Base-by-base conservation (phyloP, 2,329 filamentous ascomycete genomes). In the Aspergillus sp. region DNA sequence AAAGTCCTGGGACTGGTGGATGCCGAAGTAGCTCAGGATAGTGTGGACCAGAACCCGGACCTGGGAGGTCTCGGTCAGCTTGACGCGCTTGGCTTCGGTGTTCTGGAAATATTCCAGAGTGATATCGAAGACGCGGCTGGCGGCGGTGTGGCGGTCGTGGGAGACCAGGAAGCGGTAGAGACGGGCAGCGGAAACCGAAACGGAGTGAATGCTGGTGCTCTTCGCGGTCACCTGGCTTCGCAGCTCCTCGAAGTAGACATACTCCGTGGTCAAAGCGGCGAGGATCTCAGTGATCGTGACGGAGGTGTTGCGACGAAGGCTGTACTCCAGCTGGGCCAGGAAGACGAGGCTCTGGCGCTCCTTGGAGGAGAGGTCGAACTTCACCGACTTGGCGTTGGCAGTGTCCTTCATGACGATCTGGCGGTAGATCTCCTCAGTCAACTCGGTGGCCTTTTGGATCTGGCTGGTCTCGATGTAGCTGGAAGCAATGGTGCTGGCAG, bases 321-420 rank as follows among this genome's bases (percentile, higher is more conserved):
- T 74, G 60, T 80, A 76, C 65, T 81, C 77, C 5, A 82, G 67
- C 55, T 80, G 77, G n/a, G 80, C 80, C 14, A 82, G 66, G 71
- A 81, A 82, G 9, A 78, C 73, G 12, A 77, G 69, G 51, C 68
- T 72, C 36, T 73, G 70, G 12, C 69, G 68, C 46, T 68, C 67
- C 0, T 67, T 63, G 1, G 68, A 65, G 1, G 74, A 68, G 6
- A 78, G 59, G 50, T 78, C 71, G 42, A 78, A 76, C 20, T 67
- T 68, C 63, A 71, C 66, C 11, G 77, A 50, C 42, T 77, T 66
- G 32, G 77, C 74, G n/a, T 64, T 54, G 16, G 72, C 69, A 3
- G 68, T 73, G 29, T 78, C 75, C 60, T 74, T 77, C 58, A 73
- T 68, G n/a, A 78, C 61, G n/a, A 77, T 65, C 60, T 78, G 75